A percentile compares a stretch with the other conserved stretches of the same genome.
These are phyloP conservation scores for Penicillium bovifimosum DNA, from an alignment of 495 filamentous ascomycete species.

Conservation along the genomic window DNA sequence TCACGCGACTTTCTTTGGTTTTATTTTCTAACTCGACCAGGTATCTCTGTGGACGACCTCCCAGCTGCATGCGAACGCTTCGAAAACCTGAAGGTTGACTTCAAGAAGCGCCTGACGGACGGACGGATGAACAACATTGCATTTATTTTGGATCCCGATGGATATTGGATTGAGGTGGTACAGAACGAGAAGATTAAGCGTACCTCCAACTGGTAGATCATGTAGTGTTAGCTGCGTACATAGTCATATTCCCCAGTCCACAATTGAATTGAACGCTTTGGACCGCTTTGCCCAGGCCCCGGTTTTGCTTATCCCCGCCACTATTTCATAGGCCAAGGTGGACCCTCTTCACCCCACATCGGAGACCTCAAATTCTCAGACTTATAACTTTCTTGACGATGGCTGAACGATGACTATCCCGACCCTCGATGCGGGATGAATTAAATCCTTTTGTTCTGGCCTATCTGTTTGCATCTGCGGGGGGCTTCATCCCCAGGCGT, in stretches of 20 bases:
- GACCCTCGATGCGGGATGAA: constrained; percentile 6
- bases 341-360: constrained; percentile 14
- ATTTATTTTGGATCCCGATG: constrained; percentile 87
- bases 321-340: constrained; percentile 20
- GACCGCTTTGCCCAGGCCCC: background rate
- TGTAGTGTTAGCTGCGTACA: background rate
- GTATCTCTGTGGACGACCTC: constrained; percentile 83
- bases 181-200: constrained; percentile 57
- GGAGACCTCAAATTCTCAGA: background rate
- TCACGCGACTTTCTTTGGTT: constrained; percentile 72
- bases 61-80: constrained; percentile 80
- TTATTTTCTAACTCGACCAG: constrained; percentile 51
- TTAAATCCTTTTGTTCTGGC: background rate
- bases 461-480: background rate
- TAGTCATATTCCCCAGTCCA: background rate
- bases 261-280: background rate
- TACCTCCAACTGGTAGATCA: constrained; percentile 42
- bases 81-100: constrained; percentile 73
- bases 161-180: constrained; percentile 87
- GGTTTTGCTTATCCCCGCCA: constrained; percentile 9
- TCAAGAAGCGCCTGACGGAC: constrained; percentile 92
- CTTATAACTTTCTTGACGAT: background rate
- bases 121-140: constrained; percentile 94
- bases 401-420: constrained; percentile 2
- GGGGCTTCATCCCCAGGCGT: background rate